Evolutionary conservation across 2,329 filamentous ascomycete genomes (phyloP), one percentile per base, ranked within the genome.

Genomic region (Aspergillus sp.): DNA sequence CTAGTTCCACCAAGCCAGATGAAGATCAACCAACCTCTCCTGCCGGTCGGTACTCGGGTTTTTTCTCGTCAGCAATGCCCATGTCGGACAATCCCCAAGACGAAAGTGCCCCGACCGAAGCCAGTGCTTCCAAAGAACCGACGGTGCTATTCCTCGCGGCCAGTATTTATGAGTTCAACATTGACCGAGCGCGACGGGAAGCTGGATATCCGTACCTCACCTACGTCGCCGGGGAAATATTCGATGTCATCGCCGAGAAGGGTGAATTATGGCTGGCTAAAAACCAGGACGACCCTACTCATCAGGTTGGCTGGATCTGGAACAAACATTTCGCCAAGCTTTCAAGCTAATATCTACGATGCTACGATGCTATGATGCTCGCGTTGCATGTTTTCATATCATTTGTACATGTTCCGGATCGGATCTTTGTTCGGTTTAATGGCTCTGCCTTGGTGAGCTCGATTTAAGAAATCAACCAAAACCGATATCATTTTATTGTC

Each of bases 221-320:
- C 49, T 99, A 99, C 77, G 91, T 94, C 66, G 91, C 93, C 55
- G 95, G 95, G 65, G 95, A 99, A 85, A 91, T 94, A 63, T 94
- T 94, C 70, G 90, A 94, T 78, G 90, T 99, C 55, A 92, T 99
- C 71, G 95, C 90, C 31, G 93, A 97, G 76, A 97, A 97, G 75
- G 95, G 95, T 64, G 95, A 99, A 80, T 84, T 98, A 52, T 99
- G 95, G 95, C 86, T 99, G 58, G 95, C 95, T 55, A 92, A 92
- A 76, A 99, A 99, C 73, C 95, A 99, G 78, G 95, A 99, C 71
- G 95, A 99, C 75, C 80, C 87, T 1, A 83, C 81, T 11, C 85
- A 90, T 65, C 84, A 87, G 65, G 88, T 98, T 36, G 95, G 95
- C 54, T 99, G 95, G 95, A 96, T 99, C 70, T 99, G 95, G 95